These are phyloP conservation scores for Jacaranda copaia DNA, from an alignment of 257 asterid genomes.

Conservation along the genomic window DNA sequence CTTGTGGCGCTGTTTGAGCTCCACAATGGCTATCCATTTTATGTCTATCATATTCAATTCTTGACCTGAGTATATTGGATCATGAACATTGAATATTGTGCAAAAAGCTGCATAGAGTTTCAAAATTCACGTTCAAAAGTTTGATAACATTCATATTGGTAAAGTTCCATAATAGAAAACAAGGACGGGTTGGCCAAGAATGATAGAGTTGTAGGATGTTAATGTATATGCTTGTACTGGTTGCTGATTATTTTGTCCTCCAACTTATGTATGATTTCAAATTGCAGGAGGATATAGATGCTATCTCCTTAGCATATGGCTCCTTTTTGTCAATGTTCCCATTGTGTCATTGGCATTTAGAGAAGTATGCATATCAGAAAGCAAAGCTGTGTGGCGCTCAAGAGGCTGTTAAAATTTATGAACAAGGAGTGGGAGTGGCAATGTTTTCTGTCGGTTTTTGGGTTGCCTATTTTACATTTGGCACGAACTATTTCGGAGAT, in stretches of 20 bases:
- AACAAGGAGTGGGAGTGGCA: conserved; percentile 59
- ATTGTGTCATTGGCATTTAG: conserved; percentile 91
- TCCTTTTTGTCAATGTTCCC: conserved; percentile 76
- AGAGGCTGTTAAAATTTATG: conserved; percentile 77
- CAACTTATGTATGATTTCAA: conserved; percentile 30
- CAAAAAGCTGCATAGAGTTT: conserved; percentile 16
- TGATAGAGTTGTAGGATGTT: conserved; percentile 16
- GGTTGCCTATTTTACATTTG: conserved; percentile 81
- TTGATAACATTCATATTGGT: conserved; percentile 4
- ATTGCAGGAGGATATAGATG: conserved; percentile 75
- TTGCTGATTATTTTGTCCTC: conserved; percentile 24
- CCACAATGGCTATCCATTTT: neutral
- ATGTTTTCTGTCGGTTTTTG: conserved; percentile 84
- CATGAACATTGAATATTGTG: neutral
- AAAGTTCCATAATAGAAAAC: conserved; percentile 10
- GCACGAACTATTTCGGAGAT: conserved; percentile 59
- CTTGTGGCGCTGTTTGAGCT: neutral
- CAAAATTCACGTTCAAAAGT: conserved; percentile 1
- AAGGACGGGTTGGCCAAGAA: conserved; percentile 3
- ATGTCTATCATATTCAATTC: neutral
- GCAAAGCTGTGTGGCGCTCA: conserved; percentile 61
- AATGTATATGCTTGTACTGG: conserved; percentile 13
- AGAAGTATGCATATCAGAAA: conserved; percentile 70
- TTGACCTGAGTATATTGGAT: conserved; percentile 3
- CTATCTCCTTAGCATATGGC: conserved; percentile 73